Conservation (phyloP, 208 protist species). For the Leishmania tarentolae region DNA sequence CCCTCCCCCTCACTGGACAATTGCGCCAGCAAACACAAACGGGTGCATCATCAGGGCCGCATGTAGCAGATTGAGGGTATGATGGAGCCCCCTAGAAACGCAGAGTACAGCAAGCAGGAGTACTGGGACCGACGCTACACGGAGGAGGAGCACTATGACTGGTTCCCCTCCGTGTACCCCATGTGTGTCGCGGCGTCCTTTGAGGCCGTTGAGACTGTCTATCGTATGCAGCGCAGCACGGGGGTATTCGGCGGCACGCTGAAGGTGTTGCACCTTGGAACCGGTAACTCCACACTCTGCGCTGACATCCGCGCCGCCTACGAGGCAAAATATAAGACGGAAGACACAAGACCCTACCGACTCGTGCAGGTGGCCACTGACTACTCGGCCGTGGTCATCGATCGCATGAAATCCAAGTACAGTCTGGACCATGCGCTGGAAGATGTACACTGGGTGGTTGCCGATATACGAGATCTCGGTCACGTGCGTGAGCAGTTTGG, state of each 20-base stretch:
- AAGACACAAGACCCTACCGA: conserved; percentile 19
- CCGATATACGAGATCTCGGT: conserved; percentile 75
- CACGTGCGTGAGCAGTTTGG: conserved; percentile 40
- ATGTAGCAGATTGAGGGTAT: background rate
- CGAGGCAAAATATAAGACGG: conserved; percentile 18
- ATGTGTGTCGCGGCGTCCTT: conserved; percentile 53
- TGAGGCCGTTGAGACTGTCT: conserved; percentile 45
- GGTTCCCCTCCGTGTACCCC: conserved; percentile 79
- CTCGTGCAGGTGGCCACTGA: conserved; percentile 84
- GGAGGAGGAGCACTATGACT: conserved; percentile 77
- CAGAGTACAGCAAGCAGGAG: conserved; percentile 63
- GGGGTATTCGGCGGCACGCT: conserved; percentile 10
- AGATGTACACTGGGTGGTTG: conserved; percentile 69
- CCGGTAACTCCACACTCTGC: conserved; percentile 78
- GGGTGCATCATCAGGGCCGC: no score
- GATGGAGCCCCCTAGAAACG: conserved; percentile 45
- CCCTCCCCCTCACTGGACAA: background rate
- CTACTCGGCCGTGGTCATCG: conserved; percentile 82
- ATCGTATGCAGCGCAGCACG: background rate
- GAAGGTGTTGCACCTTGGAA: conserved; percentile 79
- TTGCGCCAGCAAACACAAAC: background rate
- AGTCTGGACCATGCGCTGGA: background rate
- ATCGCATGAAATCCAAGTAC: conserved; percentile 65
- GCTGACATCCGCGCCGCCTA: conserved; percentile 57
- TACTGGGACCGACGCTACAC: conserved; percentile 84